phyloP scores from a whole-genome alignment of 2,329 filamentous ascomycete genomes.

The Aureobasidium sp. region DNA sequence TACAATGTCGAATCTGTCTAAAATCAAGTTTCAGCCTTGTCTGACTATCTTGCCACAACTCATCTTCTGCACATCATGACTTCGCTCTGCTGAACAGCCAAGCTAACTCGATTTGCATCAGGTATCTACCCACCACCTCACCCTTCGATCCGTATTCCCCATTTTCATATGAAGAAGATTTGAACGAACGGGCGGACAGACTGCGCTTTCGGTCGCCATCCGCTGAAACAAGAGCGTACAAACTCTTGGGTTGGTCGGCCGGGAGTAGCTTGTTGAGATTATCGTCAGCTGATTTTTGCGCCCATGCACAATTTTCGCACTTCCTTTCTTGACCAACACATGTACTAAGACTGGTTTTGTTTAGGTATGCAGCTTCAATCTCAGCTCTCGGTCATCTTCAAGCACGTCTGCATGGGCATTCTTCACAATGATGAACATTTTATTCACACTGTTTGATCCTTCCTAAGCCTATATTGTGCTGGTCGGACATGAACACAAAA shows the following conservation, averaged over 20 bases:
- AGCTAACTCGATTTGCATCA: slow-evolving; percentile 16
- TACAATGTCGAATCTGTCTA: slow-evolving; percentile 56
- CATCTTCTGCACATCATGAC: slow-evolving; percentile 2
- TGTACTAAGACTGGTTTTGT: slow-evolving; percentile 20
- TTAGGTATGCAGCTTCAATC: slow-evolving; percentile 18
- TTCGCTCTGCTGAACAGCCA: slow-evolving; percentile 2
- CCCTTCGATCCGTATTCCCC: neutral
- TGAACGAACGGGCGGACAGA: slow-evolving; percentile 67
- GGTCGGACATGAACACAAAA: slow-evolving; percentile 50
- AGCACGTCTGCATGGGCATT: slow-evolving; percentile 8
- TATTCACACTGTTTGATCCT: slow-evolving; percentile 67
- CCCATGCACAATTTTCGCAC: slow-evolving; percentile 12
- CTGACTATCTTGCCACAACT: slow-evolving; percentile 38
- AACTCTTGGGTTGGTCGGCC: slow-evolving; percentile 50
- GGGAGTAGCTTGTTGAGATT: slow-evolving; percentile 60
- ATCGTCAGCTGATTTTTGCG: slow-evolving; percentile 53
- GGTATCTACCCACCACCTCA: slow-evolving; percentile 14
- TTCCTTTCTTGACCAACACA: neutral
- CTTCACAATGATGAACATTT: slow-evolving; percentile 52
- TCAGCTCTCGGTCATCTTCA: slow-evolving; percentile 2
- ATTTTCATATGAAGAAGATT: slow-evolving; percentile 49
- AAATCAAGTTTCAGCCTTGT: slow-evolving; percentile 62
- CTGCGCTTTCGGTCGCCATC: slow-evolving; percentile 47
- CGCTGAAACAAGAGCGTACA: slow-evolving; percentile 54
- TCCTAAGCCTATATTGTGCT: slow-evolving; percentile 41